Conservation (phyloP, 2,329 filamentous ascomycete genomes). For the Trichoderma koningiopsis region DNA sequence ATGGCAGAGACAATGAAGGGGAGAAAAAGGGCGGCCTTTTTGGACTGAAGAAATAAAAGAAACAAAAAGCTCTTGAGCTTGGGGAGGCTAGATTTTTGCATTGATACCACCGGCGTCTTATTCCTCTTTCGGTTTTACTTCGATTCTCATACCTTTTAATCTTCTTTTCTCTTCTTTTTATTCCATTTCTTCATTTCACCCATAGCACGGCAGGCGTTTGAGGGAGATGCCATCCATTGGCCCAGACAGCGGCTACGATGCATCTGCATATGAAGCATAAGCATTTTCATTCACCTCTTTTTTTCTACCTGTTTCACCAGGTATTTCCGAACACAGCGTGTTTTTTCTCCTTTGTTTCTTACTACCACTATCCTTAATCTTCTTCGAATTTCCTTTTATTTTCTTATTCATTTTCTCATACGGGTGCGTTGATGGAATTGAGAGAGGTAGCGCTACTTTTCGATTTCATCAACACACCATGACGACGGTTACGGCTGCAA, state of each 20-base stretch:
- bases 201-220: constrained; percentile 26
- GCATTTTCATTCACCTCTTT: constrained; percentile 17
- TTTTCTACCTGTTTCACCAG: constrained; percentile 1
- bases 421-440: background rate
- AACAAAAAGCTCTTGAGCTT: background rate
- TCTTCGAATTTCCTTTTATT: background rate
- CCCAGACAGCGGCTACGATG: constrained; percentile 16
- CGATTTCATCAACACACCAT: constrained; percentile 25
- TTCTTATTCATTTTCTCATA: constrained; percentile 14
- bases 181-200: background rate
- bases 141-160: constrained; percentile 25
- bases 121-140: constrained; percentile 15
- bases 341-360: constrained; percentile 2
- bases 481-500: constrained; percentile 30
- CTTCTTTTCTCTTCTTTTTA: background rate
- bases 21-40: constrained; percentile 45
- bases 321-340: background rate
- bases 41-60: constrained; percentile 39
- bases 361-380: constrained; percentile 18
- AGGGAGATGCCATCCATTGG: constrained; percentile 18
- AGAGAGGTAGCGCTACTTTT: background rate
- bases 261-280: constrained; percentile 22
- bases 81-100: constrained; percentile 10
- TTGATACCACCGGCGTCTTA: constrained; percentile 22
- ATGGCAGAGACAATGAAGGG: constrained; percentile 32